Percentiles rank a stretch among this genome's conserved stretches.
Evolutionary conservation across 2,329 filamentous ascomycete genomes (phyloP).

Genomic region (Trichophyton schoenleinii): DNA sequence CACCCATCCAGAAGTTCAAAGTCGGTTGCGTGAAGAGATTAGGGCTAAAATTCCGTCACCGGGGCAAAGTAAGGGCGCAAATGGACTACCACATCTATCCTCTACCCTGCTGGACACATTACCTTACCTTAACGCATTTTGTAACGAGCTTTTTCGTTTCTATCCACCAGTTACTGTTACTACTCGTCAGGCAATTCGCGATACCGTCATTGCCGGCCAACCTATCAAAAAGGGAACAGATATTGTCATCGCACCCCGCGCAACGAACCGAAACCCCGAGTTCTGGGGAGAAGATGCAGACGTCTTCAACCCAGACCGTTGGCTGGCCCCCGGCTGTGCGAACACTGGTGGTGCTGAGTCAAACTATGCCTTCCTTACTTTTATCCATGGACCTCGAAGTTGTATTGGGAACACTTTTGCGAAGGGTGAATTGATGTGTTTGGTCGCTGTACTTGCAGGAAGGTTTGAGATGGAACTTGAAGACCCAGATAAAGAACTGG

Average conservation of each 20-base stretch:
- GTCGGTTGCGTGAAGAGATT: conserved; percentile 55
- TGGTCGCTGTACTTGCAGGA: conserved; percentile 66
- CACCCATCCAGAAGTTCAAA: conserved; percentile 52
- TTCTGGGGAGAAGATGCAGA: conserved; percentile 67
- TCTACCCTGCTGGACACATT: conserved; percentile 52
- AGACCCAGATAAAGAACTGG: conserved; percentile 47
- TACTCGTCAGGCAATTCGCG: conserved; percentile 49
- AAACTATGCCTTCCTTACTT: conserved; percentile 70
- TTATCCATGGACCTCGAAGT: conserved; percentile 71
- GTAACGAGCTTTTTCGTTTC: conserved; percentile 63
- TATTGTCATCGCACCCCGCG: conserved; percentile 52
- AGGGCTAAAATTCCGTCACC: conserved; percentile 44
- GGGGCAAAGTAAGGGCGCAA: background rate
- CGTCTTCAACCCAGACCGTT: conserved; percentile 68
- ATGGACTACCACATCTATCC: background rate
- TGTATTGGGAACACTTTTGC: conserved; percentile 79
- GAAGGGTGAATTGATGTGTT: conserved; percentile 69
- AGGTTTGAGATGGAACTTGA: conserved; percentile 57
- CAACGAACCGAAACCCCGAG: conserved; percentile 54
- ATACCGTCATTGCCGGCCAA: conserved; percentile 54
- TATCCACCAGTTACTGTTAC: conserved; percentile 61
- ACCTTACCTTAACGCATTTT: conserved; percentile 68
- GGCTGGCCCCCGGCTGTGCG: conserved; percentile 42
- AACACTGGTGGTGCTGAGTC: conserved; percentile 59
- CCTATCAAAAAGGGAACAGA: conserved; percentile 58